These are phyloP conservation scores for Yamadazyma sp. DNA, from an alignment of 805 yeast species.

Conservation along the genomic window DNA sequence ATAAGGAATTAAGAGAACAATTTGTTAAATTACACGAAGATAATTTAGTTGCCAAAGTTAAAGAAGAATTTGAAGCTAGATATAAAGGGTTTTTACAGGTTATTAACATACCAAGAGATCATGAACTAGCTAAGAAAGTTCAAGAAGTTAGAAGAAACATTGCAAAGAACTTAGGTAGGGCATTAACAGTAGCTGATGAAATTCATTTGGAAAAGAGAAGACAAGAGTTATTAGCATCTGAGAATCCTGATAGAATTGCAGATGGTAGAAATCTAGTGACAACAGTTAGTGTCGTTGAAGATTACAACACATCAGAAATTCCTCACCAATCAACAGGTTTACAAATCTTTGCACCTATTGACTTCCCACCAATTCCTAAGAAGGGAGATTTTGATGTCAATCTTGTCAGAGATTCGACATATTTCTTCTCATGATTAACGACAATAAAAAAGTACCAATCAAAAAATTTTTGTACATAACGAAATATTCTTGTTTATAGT, in stretches of 20 bases:
- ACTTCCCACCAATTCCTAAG: constrained; percentile 68
- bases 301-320: constrained; percentile 20
- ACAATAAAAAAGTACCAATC: too few relatives aligned
- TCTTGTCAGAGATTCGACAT: constrained; percentile 66
- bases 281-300: constrained; percentile 57
- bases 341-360: constrained; percentile 62
- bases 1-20: constrained; percentile 64
- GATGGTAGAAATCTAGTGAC: constrained; percentile 60
- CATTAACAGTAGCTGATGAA: constrained; percentile 68
- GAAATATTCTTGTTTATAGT: not conserved
- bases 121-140: constrained; percentile 51
- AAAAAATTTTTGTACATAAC: too few relatives aligned
- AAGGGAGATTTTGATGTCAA: constrained; percentile 83
- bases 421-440: constrained; percentile 75
- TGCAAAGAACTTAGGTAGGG: constrained; percentile 49
- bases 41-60: constrained; percentile 66
- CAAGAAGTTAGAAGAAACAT: constrained; percentile 46
- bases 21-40: constrained; percentile 76
- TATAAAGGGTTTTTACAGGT: constrained; percentile 69
- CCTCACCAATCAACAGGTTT: constrained; percentile 20
- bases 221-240: constrained; percentile 50
- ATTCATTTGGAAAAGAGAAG: constrained; percentile 67
- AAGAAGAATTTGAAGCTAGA: constrained; percentile 76
- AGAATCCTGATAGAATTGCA: constrained; percentile 45
- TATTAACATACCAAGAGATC: constrained; percentile 49